phyloP scores from a whole-genome alignment of 2,329 filamentous ascomycete genomes.

The Calonectria naviculata region DNA sequence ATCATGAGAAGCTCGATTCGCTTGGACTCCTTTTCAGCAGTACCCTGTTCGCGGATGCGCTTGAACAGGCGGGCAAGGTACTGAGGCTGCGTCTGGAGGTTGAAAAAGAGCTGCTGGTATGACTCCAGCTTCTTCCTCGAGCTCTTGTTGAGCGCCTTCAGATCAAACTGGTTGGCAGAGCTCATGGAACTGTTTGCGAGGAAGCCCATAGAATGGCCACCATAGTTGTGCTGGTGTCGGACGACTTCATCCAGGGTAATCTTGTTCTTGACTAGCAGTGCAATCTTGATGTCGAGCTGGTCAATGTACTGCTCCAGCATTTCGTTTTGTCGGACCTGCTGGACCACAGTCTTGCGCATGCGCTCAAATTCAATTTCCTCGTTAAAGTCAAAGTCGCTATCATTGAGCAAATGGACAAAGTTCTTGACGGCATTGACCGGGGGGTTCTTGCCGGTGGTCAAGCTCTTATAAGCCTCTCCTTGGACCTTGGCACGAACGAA shows the following conservation, averaged over 20 bases:
- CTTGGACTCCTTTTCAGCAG: constrained; percentile 91
- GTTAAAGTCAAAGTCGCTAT: constrained; percentile 99
- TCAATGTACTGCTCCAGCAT: constrained; percentile 98
- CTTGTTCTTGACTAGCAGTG: constrained; percentile 98
- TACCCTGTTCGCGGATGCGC: constrained; percentile 83
- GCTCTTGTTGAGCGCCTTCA: constrained; percentile 97
- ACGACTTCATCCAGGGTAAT: constrained; percentile 98
- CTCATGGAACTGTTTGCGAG: constrained; percentile 90
- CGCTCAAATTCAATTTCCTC: constrained; percentile 98
- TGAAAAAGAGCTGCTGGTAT: constrained; percentile 98
- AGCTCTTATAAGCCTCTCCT: constrained; percentile 96
- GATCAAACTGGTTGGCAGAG: constrained; percentile 91
- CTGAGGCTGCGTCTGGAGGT: constrained; percentile 94
- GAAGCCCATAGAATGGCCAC: constrained; percentile 86
- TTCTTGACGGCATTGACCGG: constrained; percentile 97
- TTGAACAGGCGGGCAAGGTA: constrained; percentile 92
- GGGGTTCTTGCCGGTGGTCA: constrained; percentile 96
- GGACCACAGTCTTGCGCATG: constrained; percentile 93
- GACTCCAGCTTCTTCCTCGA: constrained; percentile 95
- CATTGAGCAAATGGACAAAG: constrained; percentile 96
- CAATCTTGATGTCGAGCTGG: constrained; percentile 98
- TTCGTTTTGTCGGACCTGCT: constrained; percentile 97
- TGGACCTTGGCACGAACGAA: constrained; percentile 95
- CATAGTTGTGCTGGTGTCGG: constrained; percentile 95
- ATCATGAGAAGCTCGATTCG: constrained; percentile 94